Conservation (phyloP, 257 asterid genomes). For the Gentiana macrophylla region DNA sequence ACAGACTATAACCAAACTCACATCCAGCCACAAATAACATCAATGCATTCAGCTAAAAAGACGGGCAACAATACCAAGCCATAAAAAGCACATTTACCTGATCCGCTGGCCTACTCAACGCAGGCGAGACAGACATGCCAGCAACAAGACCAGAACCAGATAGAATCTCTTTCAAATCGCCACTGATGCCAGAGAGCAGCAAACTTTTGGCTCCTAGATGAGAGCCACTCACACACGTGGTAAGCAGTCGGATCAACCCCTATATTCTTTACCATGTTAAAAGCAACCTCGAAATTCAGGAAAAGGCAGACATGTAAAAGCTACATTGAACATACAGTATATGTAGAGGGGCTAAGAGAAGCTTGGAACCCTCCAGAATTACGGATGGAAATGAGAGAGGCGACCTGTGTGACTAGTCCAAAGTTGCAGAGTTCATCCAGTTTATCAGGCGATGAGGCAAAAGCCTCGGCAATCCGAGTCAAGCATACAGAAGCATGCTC, state of each 20-base stretch:
- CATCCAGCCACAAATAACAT: background rate
- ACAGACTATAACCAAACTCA: background rate
- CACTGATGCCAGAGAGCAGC: slow-evolving; percentile 83
- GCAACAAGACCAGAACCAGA: slow-evolving; percentile 84
- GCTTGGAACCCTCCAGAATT: slow-evolving; percentile 91
- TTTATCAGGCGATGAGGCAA: slow-evolving; percentile 89
- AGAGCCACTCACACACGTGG: slow-evolving; percentile 92
- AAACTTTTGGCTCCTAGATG: slow-evolving; percentile 81
- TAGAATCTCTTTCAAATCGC: slow-evolving; percentile 81
- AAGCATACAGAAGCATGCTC: slow-evolving; percentile 95
- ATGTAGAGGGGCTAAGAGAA: slow-evolving; percentile 83
- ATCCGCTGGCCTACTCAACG: slow-evolving; percentile 88
- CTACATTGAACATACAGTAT: slow-evolving; percentile 46
- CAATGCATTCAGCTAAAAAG: no score
- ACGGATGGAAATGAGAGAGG: slow-evolving; percentile 76
- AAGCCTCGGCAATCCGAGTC: slow-evolving; percentile 97
- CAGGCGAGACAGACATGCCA: slow-evolving; percentile 80
- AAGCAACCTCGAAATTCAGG: slow-evolving; percentile 9
- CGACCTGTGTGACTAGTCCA: slow-evolving; percentile 92
- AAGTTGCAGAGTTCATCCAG: slow-evolving; percentile 93
- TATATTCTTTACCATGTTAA: slow-evolving; percentile 31
- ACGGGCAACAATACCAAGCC: no score
- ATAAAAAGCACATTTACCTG: slow-evolving; percentile 45
- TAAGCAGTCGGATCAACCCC: slow-evolving; percentile 93
- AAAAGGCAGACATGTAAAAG: slow-evolving; percentile 2